phyloP scores from a whole-genome alignment of 441 rosid genomes.

The Populus trichocarpa region DNA sequence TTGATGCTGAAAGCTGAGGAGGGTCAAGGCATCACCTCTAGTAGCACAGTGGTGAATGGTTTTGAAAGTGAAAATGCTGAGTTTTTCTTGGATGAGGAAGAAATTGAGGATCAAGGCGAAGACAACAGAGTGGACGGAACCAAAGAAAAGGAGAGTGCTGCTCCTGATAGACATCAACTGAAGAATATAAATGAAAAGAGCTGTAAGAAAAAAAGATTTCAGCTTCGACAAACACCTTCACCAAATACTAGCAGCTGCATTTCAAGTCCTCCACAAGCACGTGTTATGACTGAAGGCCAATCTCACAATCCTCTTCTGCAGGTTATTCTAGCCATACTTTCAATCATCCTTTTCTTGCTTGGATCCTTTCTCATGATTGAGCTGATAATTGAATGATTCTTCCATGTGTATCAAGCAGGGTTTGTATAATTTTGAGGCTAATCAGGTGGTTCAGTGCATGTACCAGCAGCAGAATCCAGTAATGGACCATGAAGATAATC shows the following conservation, averaged over 20 bases:
- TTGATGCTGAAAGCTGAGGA: conserved; percentile 6
- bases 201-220: neutral
- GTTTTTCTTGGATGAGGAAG: conserved; percentile 6
- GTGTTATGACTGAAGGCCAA: conserved; percentile 1
- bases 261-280: conserved; percentile 4
- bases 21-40: conserved; percentile 1
- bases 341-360: neutral
- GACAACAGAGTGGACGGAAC: neutral
- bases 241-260: neutral
- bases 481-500: conserved; percentile 10
- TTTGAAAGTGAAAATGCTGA: conserved; percentile 11
- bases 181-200: conserved; percentile 3
- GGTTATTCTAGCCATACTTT: neutral
- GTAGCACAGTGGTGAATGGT: neutral
- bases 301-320: neutral
- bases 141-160: neutral
- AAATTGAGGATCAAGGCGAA: conserved; percentile 1
- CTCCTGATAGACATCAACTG: neutral
- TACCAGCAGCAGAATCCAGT: conserved; percentile 14
- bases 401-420: neutral
- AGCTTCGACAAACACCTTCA: neutral
- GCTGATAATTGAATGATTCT: neutral
- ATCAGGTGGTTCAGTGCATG: conserved; percentile 4
- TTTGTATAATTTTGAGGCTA: conserved; percentile 1
- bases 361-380: neutral